phyloP scores from a whole-genome alignment of 2,329 filamentous ascomycete species.

The Fusarium gaditjirri region DNA sequence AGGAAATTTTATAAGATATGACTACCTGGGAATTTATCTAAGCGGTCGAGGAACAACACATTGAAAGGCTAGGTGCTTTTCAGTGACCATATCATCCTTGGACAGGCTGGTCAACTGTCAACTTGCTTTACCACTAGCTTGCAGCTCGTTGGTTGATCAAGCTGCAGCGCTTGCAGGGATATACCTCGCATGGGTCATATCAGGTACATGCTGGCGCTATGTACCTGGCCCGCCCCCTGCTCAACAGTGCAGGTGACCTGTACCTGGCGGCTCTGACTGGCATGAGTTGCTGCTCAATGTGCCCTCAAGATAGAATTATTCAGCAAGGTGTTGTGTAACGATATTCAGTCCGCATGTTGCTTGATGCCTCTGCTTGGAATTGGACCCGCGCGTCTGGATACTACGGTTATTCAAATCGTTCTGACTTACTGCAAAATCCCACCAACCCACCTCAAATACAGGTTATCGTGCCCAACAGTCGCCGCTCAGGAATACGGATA shows the following conservation, averaged over 20 bases:
- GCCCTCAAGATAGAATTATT: slow-evolving; percentile 26
- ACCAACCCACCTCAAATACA: slow-evolving; percentile 12
- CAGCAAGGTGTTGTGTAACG: slow-evolving; percentile 27
- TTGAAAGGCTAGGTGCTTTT: background rate
- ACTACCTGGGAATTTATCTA: background rate
- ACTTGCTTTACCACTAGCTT: slow-evolving; percentile 27
- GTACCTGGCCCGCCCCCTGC: slow-evolving; percentile 50
- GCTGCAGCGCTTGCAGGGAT: slow-evolving; percentile 39
- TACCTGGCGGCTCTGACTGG: slow-evolving; percentile 49
- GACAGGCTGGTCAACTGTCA: slow-evolving; percentile 21
- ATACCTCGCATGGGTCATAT: slow-evolving; percentile 41
- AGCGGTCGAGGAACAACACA: background rate
- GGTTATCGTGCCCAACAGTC: slow-evolving; percentile 16
- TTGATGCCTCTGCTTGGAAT: slow-evolving; percentile 12
- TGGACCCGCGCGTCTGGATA: slow-evolving; percentile 30
- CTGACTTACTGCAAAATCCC: slow-evolving; percentile 25
- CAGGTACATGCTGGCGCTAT: slow-evolving; percentile 46
- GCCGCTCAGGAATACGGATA: slow-evolving; percentile 35
- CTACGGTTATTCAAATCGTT: slow-evolving; percentile 1
- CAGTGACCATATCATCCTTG: slow-evolving; percentile 2
- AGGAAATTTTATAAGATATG: background rate
- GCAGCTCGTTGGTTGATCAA: slow-evolving; percentile 31
- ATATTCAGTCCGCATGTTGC: slow-evolving; percentile 16
- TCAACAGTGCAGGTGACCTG: slow-evolving; percentile 51
- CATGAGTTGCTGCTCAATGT: slow-evolving; percentile 24